A percentile compares a stretch with the other conserved stretches of the same genome.
These are phyloP conservation scores for Euphrasia arctica DNA, from an alignment of 305 asterid species.

Conservation along the genomic window DNA sequence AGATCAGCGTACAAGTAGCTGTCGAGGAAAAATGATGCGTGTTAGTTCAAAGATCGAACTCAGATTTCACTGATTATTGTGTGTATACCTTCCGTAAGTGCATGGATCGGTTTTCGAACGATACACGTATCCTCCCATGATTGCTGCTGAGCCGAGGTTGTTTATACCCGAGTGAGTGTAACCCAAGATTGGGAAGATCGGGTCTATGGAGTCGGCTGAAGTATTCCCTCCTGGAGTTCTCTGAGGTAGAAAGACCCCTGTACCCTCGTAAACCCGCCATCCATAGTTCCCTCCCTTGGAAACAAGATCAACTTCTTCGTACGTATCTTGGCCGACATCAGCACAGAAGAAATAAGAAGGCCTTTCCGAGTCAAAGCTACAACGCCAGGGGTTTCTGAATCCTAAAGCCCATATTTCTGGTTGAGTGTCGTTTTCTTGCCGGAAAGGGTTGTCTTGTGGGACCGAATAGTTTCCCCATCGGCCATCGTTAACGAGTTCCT, in stretches of 20 bases:
- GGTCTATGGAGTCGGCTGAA: slow-evolving; percentile 47
- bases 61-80: too few relatives aligned
- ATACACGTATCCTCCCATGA: slow-evolving; percentile 78
- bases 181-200: slow-evolving; percentile 78
- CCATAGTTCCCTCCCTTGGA: slow-evolving; percentile 94
- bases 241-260: slow-evolving; percentile 46
- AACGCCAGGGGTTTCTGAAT: slow-evolving; percentile 88
- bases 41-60: too few relatives aligned
- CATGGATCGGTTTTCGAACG: slow-evolving; percentile 87
- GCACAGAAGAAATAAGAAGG: slow-evolving; percentile 85
- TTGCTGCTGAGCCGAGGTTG: slow-evolving; percentile 87
- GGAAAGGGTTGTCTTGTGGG: slow-evolving; percentile 75
- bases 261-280: slow-evolving; percentile 89
- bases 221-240: slow-evolving; percentile 61
- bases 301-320: slow-evolving; percentile 83
- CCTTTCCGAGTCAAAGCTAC: slow-evolving; percentile 89
- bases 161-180: slow-evolving; percentile 66
- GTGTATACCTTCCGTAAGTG: slow-evolving; percentile 65
- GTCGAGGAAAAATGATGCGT: background rate
- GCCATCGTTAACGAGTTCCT: slow-evolving; percentile 49
- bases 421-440: slow-evolving; percentile 55
- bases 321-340: slow-evolving; percentile 73
- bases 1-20: background rate
- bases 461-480: slow-evolving; percentile 84
- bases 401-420: slow-evolving; percentile 89